phyloP scores from a whole-genome alignment of 2,329 filamentous ascomycete genomes.

The Pseudogymnoascus sp. region DNA sequence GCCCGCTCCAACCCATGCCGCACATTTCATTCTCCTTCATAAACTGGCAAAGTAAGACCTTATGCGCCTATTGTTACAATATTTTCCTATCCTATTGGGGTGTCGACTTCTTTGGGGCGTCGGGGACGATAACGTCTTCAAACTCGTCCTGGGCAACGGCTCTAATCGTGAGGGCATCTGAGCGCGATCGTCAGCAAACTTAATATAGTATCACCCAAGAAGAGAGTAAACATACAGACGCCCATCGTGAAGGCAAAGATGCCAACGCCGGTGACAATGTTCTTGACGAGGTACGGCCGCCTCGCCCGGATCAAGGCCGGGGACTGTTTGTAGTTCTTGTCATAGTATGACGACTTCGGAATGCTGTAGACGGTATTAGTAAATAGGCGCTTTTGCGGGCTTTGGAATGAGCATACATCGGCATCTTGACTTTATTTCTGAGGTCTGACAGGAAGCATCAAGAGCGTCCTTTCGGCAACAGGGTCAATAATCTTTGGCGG shows the following conservation, averaged over 20 bases:
- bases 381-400: conserved; percentile 9
- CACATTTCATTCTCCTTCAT: neutral
- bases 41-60: neutral
- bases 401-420: conserved; percentile 8
- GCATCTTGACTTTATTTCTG: conserved; percentile 11
- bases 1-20: neutral
- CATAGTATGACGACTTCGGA: conserved; percentile 80
- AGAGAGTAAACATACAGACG: conserved; percentile 64
- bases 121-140: conserved; percentile 86
- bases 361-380: conserved; percentile 36
- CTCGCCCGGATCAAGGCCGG: conserved; percentile 86
- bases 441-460: conserved; percentile 1
- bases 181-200: conserved; percentile 22
- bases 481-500: neutral
- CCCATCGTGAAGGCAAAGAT: conserved; percentile 69
- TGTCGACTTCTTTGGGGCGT: conserved; percentile 31
- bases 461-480: neutral
- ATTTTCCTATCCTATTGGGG: conserved; percentile 3
- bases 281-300: conserved; percentile 86
- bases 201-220: neutral
- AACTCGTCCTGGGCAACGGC: conserved; percentile 96
- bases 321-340: conserved; percentile 75
- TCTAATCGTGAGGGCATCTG: conserved; percentile 66
- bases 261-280: conserved; percentile 70
- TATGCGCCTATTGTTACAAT: conserved; percentile 6